Evolutionary conservation across 495 filamentous ascomycete genomes (phyloP).

Genomic region (Penicillium lagena): DNA sequence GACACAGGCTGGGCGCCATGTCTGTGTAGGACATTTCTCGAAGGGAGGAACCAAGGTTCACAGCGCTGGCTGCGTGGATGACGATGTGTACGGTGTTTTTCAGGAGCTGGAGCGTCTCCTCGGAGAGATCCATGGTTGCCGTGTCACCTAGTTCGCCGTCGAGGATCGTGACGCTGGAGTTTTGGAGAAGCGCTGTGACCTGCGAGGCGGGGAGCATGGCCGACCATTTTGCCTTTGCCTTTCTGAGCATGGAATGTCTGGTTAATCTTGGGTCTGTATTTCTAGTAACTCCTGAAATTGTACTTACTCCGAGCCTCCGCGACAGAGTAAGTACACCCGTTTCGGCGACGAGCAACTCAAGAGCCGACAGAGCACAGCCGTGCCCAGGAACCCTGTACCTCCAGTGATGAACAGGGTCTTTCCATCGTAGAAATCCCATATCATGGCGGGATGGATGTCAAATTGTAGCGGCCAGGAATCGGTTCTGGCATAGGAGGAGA

Average conservation of each 20-base stretch:
- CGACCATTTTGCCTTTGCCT: conserved; percentile 18
- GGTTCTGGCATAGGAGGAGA: too few relatives aligned
- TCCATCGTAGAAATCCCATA: conserved; percentile 21
- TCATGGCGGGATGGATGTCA: conserved; percentile 2
- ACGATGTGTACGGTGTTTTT: conserved; percentile 18
- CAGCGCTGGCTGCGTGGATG: conserved; percentile 14
- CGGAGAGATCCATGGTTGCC: conserved; percentile 18
- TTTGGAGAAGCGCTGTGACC: conserved; percentile 7
- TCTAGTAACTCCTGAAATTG: background rate
- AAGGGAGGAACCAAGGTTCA: conserved; percentile 13
- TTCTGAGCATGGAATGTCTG: conserved; percentile 1
- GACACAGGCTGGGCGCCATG: conserved; percentile 16
- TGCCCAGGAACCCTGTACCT: conserved; percentile 18
- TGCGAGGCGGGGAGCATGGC: conserved; percentile 7
- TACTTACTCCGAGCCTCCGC: conserved; percentile 16
- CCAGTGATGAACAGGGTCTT: conserved; percentile 19
- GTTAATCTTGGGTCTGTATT: background rate
- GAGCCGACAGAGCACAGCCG: conserved; percentile 15
- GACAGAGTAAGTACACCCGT: conserved; percentile 17
- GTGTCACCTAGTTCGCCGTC: conserved; percentile 22
- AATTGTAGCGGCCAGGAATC: too few relatives aligned
- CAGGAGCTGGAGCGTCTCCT: conserved; percentile 15
- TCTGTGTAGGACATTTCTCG: conserved; percentile 17
- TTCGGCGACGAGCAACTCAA: conserved; percentile 13
- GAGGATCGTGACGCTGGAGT: conserved; percentile 12